Conservation (phyloP, 352 stramenopile genomes). For the Blastocystis sp. region DNA sequence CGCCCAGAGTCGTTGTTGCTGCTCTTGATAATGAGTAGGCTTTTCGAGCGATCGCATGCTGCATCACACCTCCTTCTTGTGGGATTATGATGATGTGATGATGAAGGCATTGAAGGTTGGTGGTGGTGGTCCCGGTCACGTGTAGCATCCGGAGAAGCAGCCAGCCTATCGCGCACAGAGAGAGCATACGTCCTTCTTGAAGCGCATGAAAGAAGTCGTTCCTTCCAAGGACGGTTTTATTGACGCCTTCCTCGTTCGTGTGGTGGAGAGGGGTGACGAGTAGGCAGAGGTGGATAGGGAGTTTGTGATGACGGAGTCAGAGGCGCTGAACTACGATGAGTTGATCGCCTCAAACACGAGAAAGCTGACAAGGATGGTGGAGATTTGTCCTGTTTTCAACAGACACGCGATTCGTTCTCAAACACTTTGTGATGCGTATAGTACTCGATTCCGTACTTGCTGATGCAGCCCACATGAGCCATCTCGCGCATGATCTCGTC, state of each 20-base stretch:
- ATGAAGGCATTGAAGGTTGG: constrained; percentile 91
- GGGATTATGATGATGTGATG: constrained; percentile 89
- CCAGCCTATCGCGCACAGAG: constrained; percentile 90
- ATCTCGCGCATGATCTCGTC: constrained; percentile 70
- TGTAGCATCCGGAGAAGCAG: constrained; percentile 84
- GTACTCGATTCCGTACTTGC: constrained; percentile 64
- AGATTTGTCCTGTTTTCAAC: constrained; percentile 23
- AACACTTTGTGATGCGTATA: constrained; percentile 70
- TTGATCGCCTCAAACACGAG: constrained; percentile 49
- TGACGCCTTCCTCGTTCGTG: constrained; percentile 64
- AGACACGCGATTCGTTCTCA: constrained; percentile 19
- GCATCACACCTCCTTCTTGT: constrained; percentile 96
- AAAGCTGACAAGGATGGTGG: constrained; percentile 51
- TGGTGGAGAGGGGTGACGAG: not conserved
- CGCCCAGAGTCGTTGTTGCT: constrained; percentile 82
- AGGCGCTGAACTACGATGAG: constrained; percentile 27
- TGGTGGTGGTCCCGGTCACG: not conserved
- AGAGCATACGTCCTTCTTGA: constrained; percentile 90
- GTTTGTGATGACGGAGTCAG: constrained; percentile 11
- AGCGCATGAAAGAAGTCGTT: constrained; percentile 82
- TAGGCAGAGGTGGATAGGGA: constrained; percentile 57
- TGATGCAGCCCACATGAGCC: constrained; percentile 60
- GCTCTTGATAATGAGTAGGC: constrained; percentile 61
- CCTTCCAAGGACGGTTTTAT: constrained; percentile 75
- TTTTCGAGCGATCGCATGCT: constrained; percentile 83